Percentiles rank a stretch among this genome's conserved stretches.
phyloP scores from a whole-genome alignment of 768 basidiomycete genomes.

The Galerina sulciceps region DNA sequence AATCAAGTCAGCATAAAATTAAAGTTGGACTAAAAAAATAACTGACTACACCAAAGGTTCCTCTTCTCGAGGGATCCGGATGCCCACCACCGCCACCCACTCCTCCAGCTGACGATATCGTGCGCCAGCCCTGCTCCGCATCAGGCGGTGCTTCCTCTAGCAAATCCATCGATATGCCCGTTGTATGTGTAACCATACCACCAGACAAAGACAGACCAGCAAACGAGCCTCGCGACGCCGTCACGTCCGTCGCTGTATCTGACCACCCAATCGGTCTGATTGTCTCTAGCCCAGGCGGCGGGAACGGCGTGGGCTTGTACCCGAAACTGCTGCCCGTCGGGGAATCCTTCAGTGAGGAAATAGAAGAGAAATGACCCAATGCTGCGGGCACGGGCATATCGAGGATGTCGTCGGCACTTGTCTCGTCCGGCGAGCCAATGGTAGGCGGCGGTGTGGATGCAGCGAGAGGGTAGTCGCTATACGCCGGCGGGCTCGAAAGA shows the following conservation, averaged over 20 bases:
- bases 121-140: constrained; percentile 65
- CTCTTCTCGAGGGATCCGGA: constrained; percentile 40
- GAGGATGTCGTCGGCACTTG: constrained; percentile 29
- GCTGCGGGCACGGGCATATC: constrained; percentile 57
- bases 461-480: constrained; percentile 23
- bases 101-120: constrained; percentile 44
- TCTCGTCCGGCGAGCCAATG: constrained; percentile 6
- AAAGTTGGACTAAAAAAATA: not conserved
- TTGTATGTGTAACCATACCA: constrained; percentile 17
- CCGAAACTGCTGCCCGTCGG: constrained; percentile 34
- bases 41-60: constrained; percentile 70
- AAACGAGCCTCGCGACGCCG: constrained; percentile 11
- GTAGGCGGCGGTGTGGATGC: constrained; percentile 17
- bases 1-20: not conserved
- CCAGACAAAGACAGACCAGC: constrained; percentile 1
- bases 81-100: constrained; percentile 21
- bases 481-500: constrained; percentile 24
- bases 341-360: constrained; percentile 39
- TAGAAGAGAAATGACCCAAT: constrained; percentile 50
- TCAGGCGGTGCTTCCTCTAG: constrained; percentile 72
- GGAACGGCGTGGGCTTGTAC: constrained; percentile 31
- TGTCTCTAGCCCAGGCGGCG: constrained; percentile 39
- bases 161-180: constrained; percentile 55
- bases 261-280: constrained; percentile 37
- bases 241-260: constrained; percentile 23